Percentiles rank a stretch among this genome's conserved stretches.
These are phyloP conservation scores for Aspergillus conjunctus DNA, from an alignment of 495 filamentous ascomycete genomes.

Conservation along the genomic window DNA sequence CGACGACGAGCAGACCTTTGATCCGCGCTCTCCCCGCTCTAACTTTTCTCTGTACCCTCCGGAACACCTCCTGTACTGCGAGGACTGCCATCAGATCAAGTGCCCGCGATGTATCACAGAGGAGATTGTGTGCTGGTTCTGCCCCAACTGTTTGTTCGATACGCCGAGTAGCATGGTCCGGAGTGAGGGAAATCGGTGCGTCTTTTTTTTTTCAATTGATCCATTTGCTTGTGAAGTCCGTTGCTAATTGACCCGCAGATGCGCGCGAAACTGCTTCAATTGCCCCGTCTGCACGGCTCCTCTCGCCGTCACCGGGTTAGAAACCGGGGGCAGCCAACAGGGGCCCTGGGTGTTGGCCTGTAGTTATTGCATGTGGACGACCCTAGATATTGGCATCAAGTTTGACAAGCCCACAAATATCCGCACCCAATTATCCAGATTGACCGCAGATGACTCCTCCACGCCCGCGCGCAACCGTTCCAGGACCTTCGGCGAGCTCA, in stretches of 20 bases:
- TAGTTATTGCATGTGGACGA: slow-evolving; percentile 88
- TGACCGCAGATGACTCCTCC: slow-evolving; percentile 33
- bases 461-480: slow-evolving; percentile 33
- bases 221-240: neutral
- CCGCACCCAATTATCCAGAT: slow-evolving; percentile 69
- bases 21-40: slow-evolving; percentile 78
- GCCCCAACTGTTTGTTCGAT: slow-evolving; percentile 95
- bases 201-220: slow-evolving; percentile 13
- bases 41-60: slow-evolving; percentile 90
- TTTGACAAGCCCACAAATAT: slow-evolving; percentile 88
- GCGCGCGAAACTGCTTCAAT: slow-evolving; percentile 90
- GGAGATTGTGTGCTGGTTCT: slow-evolving; percentile 92
- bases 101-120: slow-evolving; percentile 90
- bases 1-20: slow-evolving; percentile 77
- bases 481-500: slow-evolving; percentile 40
- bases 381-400: slow-evolving; percentile 82
- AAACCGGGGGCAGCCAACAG: slow-evolving; percentile 36
- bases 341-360: slow-evolving; percentile 82
- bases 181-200: slow-evolving; percentile 89
- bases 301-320: slow-evolving; percentile 62
- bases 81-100: slow-evolving; percentile 93
- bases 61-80: slow-evolving; percentile 93
- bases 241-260: slow-evolving; percentile 53
- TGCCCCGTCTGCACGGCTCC: slow-evolving; percentile 88
- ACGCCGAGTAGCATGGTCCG: slow-evolving; percentile 87